These are phyloP conservation scores for Russula virescens DNA, from an alignment of 768 basidiomycete species.

Conservation along the genomic window DNA sequence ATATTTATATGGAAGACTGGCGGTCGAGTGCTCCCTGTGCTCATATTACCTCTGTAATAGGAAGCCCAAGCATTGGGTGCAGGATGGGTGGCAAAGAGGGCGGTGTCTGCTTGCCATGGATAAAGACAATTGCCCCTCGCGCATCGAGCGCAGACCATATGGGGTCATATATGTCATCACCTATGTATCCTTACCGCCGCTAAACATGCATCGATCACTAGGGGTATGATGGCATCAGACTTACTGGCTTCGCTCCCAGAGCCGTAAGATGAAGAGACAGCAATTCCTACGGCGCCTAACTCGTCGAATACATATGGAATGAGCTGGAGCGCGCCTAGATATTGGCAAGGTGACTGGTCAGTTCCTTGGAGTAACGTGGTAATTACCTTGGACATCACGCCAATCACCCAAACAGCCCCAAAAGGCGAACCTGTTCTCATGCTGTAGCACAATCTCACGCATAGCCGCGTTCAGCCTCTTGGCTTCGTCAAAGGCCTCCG, in stretches of 20 bases:
- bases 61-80: slow-evolving; percentile 58
- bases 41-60: slow-evolving; percentile 53
- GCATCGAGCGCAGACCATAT: slow-evolving; percentile 67
- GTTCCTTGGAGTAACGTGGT: neutral
- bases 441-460: slow-evolving; percentile 41
- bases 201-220: neutral
- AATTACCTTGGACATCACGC: slow-evolving; percentile 53
- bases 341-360: neutral
- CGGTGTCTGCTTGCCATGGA: slow-evolving; percentile 65
- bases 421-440: slow-evolving; percentile 61
- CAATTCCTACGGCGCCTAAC: slow-evolving; percentile 58
- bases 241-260: slow-evolving; percentile 48
- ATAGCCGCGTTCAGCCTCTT: slow-evolving; percentile 46
- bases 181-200: slow-evolving; percentile 51
- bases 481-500: slow-evolving; percentile 37
- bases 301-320: slow-evolving; percentile 56
- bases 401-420: slow-evolving; percentile 61
- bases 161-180: slow-evolving; percentile 54
- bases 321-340: slow-evolving; percentile 51
- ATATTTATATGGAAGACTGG: no score
- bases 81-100: slow-evolving; percentile 61
- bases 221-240: slow-evolving; percentile 12
- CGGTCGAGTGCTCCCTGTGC: no score
- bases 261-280: slow-evolving; percentile 64
- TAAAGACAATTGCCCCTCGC: slow-evolving; percentile 56